Base-by-base conservation (phyloP, 2,329 filamentous ascomycete species). In the Aureobasidium pullulans region DNA sequence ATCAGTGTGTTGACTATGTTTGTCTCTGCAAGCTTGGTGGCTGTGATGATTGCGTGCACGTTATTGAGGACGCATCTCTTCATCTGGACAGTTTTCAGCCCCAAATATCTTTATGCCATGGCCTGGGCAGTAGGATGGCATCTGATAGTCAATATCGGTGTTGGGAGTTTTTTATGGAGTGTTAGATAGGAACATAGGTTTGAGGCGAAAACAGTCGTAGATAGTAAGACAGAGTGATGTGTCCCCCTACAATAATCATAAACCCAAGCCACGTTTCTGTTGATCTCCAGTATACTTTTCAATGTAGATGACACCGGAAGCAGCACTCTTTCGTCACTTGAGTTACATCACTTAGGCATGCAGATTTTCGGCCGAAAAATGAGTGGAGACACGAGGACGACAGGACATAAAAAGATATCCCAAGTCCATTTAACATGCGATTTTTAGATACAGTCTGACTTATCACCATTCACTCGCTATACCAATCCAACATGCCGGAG, bases 81-180 rank as follows among this genome's bases (percentile, higher is more conserved):
- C 71, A 92, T 99, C 62, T 99, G 94, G 94, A 97, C 93, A 0
- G 94, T 99, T 10, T 99, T 99, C 73, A 96, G 90, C 64, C 94
- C 94, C 0, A 99, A 97, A 73, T 97, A 92, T 72, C 75, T 99
- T 65, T 99, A 96, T 71, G 89, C 85, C 64, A 87, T 94, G 79
- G 90, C 88, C 13, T 99, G 94, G 95, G 85, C 83, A 63, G 69
- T 93, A 47, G 89, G 84, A 7, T 90, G 92, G 76, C 93, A 99
- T 81, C 70, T 92, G 62, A 70, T 81, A 39, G 77, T 93, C 44
- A 91, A 93, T 71, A 66, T 92, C 36, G 76, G 43, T 9, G 3
- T 61, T 23, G 59, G 52, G 16, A 46, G 59, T 7, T 6, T 61
- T 10, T 36, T 42, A n/a, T 54, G 50, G 50, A 29, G 37, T 54